phyloP scores from a whole-genome alignment of 202 grass and related monocot genomes.

The Setaria italica region DNA sequence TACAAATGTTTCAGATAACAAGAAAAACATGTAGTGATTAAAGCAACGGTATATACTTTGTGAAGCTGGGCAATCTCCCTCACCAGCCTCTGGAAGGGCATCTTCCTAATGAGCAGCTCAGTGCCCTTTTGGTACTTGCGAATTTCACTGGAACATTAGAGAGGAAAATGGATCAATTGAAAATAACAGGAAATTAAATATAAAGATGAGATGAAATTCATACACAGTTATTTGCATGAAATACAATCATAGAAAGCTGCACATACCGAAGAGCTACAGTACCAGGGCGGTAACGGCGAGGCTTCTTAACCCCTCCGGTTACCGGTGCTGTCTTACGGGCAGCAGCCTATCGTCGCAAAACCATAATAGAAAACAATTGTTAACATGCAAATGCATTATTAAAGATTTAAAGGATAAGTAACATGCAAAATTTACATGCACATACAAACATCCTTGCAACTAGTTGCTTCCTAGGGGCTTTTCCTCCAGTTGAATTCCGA shows the following conservation, averaged over 20 bases:
- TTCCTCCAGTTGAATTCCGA: conserved; percentile 3
- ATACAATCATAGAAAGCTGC: not conserved
- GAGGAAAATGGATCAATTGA: not conserved
- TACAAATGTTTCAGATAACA: not conserved
- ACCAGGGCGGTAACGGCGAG: conserved; percentile 10
- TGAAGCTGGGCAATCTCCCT: conserved; percentile 57
- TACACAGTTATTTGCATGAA: not conserved
- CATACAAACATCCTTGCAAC: not conserved
- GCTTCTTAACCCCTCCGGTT: conserved; percentile 22
- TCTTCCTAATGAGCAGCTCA: conserved; percentile 57
- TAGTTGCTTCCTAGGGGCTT: not conserved
- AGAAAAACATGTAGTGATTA: not conserved
- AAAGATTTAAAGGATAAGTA: not conserved
- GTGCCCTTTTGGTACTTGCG: conserved; percentile 26
- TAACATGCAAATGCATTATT: not conserved
- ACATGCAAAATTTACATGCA: not conserved
- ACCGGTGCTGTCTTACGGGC: not conserved
- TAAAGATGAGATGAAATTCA: not conserved
- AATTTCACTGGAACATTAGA: not conserved
- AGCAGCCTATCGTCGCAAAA: not conserved
- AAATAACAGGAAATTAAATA: not conserved
- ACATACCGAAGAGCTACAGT: conserved; percentile 13
- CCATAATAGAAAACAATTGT: not conserved
- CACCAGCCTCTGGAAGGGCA: conserved; percentile 64
- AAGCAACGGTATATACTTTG: conserved; percentile 27